Percentiles rank a stretch among this genome's conserved stretches.
Evolutionary conservation across 1,139 yeast genomes (phyloP).

Genomic region (Taiozyma onychis): DNA sequence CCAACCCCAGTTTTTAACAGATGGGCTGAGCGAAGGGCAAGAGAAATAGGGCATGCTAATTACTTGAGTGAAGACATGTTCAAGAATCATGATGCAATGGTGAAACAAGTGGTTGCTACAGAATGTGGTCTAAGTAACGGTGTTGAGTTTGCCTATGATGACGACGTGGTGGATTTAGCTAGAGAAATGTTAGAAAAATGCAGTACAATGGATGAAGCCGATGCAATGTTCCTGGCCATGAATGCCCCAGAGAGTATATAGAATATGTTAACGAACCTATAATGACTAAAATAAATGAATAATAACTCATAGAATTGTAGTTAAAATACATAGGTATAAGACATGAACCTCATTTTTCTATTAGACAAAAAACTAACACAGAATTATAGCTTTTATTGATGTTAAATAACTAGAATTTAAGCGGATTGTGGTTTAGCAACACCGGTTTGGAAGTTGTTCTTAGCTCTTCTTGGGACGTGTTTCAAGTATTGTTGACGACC

Average conservation of each 20-base stretch:
- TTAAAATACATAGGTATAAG: not conserved
- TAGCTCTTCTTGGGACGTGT: slow-evolving; percentile 95
- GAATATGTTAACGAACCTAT: not conserved
- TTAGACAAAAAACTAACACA: not conserved
- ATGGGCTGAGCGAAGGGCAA: slow-evolving; percentile 37
- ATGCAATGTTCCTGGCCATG: slow-evolving; percentile 63
- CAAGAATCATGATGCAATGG: slow-evolving; percentile 4
- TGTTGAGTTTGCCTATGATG: slow-evolving; percentile 56
- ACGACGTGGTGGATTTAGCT: slow-evolving; percentile 61
- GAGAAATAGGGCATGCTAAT: slow-evolving; percentile 34
- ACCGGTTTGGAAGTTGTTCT: slow-evolving; percentile 97
- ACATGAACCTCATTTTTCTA: slow-evolving; percentile 8
- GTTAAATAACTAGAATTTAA: slow-evolving; percentile 18
- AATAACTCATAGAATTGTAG: not conserved
- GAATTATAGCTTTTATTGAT: slow-evolving; percentile 1
- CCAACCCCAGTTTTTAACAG: slow-evolving; percentile 34
- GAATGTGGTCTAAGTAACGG: slow-evolving; percentile 39
- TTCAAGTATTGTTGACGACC: slow-evolving; percentile 99
- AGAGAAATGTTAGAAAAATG: slow-evolving; percentile 65
- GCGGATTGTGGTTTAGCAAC: slow-evolving; percentile 53
- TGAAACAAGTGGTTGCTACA: slow-evolving; percentile 7
- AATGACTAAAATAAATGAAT: not conserved
- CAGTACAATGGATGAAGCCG: slow-evolving; percentile 76
- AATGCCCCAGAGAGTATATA: slow-evolving; percentile 26
- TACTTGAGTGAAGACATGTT: not conserved